phyloP scores from a whole-genome alignment of 441 rosid species.

The Populus hybrid region DNA sequence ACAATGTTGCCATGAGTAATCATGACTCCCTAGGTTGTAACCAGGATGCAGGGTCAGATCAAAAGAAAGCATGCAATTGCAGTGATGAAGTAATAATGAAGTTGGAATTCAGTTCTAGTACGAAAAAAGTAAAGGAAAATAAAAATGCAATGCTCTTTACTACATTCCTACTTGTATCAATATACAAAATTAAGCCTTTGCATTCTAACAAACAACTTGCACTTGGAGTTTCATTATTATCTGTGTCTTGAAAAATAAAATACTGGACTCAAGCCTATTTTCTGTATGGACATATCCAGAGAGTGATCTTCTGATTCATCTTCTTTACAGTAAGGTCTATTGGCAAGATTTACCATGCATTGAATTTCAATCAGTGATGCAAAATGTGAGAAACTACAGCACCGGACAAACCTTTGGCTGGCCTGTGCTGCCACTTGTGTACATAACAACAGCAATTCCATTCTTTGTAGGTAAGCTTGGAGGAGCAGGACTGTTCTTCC shows the following conservation, averaged over 20 bases:
- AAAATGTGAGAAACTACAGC: conserved; percentile 5
- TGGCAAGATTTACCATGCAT: not conserved
- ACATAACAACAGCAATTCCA: conserved; percentile 77
- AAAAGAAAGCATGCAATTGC: conserved; percentile 1
- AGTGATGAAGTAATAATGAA: not conserved
- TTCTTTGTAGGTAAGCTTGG: conserved; percentile 72
- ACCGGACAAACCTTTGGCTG: conserved; percentile 69
- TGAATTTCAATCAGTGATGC: not conserved
- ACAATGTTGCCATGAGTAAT: conserved; percentile 83
- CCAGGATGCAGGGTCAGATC: conserved; percentile 26
- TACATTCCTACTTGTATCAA: not conserved
- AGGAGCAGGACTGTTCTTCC: conserved; percentile 45
- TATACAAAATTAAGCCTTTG: not conserved
- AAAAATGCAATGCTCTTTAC: not conserved
- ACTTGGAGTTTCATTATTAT: not conserved
- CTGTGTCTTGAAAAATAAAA: not conserved
- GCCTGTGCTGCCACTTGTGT: conserved; percentile 96
- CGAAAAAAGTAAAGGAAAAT: not conserved
- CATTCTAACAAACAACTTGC: not conserved
- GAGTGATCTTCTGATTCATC: conserved; percentile 3
- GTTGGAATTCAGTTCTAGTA: not conserved
- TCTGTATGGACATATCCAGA: not conserved
- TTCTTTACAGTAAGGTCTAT: not conserved
- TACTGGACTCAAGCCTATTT: not conserved
- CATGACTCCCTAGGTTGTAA: conserved; percentile 78